A percentile compares a stretch with the other conserved stretches of the same genome.
Evolutionary conservation across 1,284 basidiomycete genomes (phyloP).

Genomic region (Anthracocystis panici-leucophaei): DNA sequence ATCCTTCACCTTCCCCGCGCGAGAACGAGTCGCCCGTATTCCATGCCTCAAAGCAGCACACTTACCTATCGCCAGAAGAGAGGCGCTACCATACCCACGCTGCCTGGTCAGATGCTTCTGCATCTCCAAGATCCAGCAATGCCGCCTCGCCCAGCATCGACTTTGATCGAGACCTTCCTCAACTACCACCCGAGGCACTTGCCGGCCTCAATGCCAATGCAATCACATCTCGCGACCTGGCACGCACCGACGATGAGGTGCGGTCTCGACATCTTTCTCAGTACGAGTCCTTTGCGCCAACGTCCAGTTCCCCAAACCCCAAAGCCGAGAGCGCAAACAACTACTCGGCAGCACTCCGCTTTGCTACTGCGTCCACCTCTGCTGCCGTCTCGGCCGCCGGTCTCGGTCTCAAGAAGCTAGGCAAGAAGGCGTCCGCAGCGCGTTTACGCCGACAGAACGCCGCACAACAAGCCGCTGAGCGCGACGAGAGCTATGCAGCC

Average conservation of each 20-base stretch:
- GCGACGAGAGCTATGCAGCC: slow-evolving; percentile 29
- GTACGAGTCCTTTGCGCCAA: slow-evolving; percentile 10
- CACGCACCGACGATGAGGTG: slow-evolving; percentile 37
- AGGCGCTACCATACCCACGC: slow-evolving; percentile 16
- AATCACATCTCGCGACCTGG: slow-evolving; percentile 6
- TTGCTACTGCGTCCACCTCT: slow-evolving; percentile 43
- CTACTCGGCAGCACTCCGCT: slow-evolving; percentile 29
- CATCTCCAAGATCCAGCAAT: slow-evolving; percentile 25
- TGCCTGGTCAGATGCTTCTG: slow-evolving; percentile 27
- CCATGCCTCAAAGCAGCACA: slow-evolving; percentile 19
- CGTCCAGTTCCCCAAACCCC: neutral
- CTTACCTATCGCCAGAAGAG: slow-evolving; percentile 34
- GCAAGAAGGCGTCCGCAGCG: slow-evolving; percentile 52
- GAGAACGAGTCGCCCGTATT: slow-evolving; percentile 4
- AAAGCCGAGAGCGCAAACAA: slow-evolving; percentile 17
- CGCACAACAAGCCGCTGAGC: slow-evolving; percentile 25
- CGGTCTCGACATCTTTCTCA: slow-evolving; percentile 34
- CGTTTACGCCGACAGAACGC: slow-evolving; percentile 34
- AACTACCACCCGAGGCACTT: slow-evolving; percentile 39
- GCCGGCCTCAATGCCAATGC: slow-evolving; percentile 20
- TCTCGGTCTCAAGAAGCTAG: slow-evolving; percentile 50
- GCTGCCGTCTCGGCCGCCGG: slow-evolving; percentile 52
- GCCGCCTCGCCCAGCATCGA: slow-evolving; percentile 36
- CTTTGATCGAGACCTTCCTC: slow-evolving; percentile 38
- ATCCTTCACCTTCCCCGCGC: slow-evolving; percentile 18